Base-by-base conservation (phyloP, 352 stramenopile species). In the Phytopythium mirpurense region DNA sequence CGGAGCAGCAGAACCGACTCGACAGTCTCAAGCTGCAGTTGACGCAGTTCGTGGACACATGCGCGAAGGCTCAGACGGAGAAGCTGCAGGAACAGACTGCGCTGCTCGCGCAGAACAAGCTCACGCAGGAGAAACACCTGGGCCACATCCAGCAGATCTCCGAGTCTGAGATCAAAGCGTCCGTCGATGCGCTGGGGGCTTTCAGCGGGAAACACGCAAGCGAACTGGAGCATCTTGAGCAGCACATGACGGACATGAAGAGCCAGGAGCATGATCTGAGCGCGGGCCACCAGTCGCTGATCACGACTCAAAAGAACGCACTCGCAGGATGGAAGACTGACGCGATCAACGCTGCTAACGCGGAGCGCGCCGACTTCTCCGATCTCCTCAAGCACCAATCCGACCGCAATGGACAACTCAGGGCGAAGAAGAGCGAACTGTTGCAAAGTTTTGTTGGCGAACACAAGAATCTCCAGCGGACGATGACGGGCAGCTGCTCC, bases 11-110 rank as follows among this genome's bases (percentile, higher is more conserved):
- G 48, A 54, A 70, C 18, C 69, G 78, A 21, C 44, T 85, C n/a
- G 58, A 67, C 38, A 57, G 35, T 23, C 65, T 85, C 46, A 83
- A 83, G 51, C 19, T 43, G n/a, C 65, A 79, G 48, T 31, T 85
- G 26, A 57, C 60, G 34, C 52, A 71, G 59, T 75, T 69, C 27
- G 63, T 85, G 36, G 72, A 78, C 24, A 70, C 68, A 34, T 79
- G 67, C 48, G 64, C 76, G 21, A 59, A 75, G 36, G 66, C 40
- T 12, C 69, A 81, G 46, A 29, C 52, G 3, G 56, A 67, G 38
- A 76, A 74, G 38, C 65, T 85, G 9, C 29, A 68, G 19, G 64
- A 80, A 36, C 71, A 85, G 38, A 78, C 74, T n/a, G 29, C 48
- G 31, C 48, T 82, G 7, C 63, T 85, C 29, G 60, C 80, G 55